Conservation (phyloP, 352 stramenopile species). For the Globisporangium recalcitrans region DNA sequence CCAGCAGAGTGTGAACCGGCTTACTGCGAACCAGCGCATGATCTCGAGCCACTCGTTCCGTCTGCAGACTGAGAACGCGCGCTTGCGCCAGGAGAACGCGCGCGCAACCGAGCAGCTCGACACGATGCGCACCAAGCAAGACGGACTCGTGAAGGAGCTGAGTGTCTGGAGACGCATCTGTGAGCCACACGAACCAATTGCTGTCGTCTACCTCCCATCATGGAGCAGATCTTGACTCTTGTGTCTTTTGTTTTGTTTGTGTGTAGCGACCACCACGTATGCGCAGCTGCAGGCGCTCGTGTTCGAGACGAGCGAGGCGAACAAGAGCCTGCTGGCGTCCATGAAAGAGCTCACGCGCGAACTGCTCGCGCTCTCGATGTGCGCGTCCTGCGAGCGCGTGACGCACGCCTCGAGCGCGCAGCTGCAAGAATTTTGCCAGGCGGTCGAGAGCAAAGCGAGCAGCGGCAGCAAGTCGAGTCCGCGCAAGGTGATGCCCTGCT, state of each 20-base stretch:
- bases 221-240: neutral
- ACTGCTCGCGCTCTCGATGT: conserved; percentile 3
- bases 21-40: conserved; percentile 23
- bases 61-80: conserved; percentile 23
- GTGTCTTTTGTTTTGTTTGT: neutral
- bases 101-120: conserved; percentile 18
- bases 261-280: conserved; percentile 10
- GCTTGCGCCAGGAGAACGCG: conserved; percentile 23
- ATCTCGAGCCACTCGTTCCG: conserved; percentile 32
- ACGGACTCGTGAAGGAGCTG: conserved; percentile 20
- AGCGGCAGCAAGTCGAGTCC: neutral
- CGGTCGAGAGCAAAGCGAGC: conserved; percentile 3
- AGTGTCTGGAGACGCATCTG: conserved; percentile 32
- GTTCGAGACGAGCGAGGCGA: conserved; percentile 5
- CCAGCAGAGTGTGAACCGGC: conserved; percentile 16
- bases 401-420: neutral
- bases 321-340: neutral
- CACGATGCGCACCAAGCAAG: conserved; percentile 21
- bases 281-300: conserved; percentile 6
- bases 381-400: neutral
- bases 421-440: neutral
- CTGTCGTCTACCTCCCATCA: neutral
- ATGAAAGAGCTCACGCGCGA: conserved; percentile 6
- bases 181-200: conserved; percentile 8
- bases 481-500: conserved; percentile 11